Conservation (phyloP, 73 alveolate species). For the Tetrahymena malaccensis region DNA sequence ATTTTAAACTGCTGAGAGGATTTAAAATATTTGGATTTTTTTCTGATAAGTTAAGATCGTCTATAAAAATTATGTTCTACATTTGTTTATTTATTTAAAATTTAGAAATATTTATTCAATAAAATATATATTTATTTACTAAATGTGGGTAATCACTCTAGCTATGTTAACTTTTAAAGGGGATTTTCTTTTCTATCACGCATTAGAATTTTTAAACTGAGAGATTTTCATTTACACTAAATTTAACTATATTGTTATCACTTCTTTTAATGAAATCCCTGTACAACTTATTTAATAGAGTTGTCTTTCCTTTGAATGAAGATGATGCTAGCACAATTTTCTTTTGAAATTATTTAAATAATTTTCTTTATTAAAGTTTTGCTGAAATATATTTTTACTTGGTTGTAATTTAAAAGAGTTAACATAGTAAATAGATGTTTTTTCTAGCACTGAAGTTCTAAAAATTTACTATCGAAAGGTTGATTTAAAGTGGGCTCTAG, state of each 20-base stretch:
- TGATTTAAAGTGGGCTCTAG: background rate
- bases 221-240: background rate
- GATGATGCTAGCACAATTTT: background rate
- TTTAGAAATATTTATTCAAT: background rate
- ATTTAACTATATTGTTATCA: background rate
- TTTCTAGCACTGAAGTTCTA: background rate
- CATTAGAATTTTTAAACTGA: background rate
- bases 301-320: background rate
- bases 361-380: background rate
- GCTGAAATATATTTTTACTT: background rate
- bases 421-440: background rate
- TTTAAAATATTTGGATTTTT: background rate
- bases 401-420: background rate
- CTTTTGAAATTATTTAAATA: background rate
- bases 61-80: background rate
- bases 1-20: background rate
- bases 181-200: background rate
- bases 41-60: background rate
- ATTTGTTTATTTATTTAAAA: background rate
- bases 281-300: background rate
- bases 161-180: background rate
- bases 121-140: background rate
- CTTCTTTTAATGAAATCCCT: background rate
- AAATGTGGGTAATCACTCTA: background rate
- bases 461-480: background rate